These are phyloP conservation scores for Selenicereus undatus DNA, from an alignment of 148 eudicot genomes.

Conservation along the genomic window DNA sequence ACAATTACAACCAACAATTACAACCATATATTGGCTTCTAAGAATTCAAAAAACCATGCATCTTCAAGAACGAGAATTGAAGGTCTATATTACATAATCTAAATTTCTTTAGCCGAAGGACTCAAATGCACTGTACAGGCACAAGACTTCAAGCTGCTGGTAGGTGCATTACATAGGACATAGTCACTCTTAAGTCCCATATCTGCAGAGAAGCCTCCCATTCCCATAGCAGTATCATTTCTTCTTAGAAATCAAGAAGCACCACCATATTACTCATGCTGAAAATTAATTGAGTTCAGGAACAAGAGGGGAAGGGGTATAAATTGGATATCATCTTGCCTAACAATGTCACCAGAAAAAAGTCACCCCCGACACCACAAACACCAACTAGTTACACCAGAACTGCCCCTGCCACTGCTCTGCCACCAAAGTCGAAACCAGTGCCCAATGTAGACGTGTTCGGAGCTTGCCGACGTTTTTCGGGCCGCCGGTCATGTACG, in stretches of 20 bases:
- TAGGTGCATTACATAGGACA: background rate
- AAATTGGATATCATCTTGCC: too few species aligned
- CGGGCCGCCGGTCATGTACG: too few species aligned
- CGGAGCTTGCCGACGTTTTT: too few species aligned
- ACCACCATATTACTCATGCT: background rate
- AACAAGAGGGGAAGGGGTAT: too few species aligned
- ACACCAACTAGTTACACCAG: too few species aligned
- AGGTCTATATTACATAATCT: background rate
- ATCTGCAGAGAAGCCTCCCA: background rate
- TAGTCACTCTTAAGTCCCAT: background rate
- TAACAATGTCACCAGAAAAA: too few species aligned
- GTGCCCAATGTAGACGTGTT: too few species aligned
- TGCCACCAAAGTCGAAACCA: too few species aligned
- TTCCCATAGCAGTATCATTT: background rate
- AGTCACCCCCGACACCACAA: too few species aligned
- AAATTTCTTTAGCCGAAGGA: background rate
- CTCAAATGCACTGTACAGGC: background rate
- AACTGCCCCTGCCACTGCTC: too few species aligned
- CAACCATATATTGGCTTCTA: background rate
- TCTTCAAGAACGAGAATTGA: background rate
- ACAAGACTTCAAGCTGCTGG: too few species aligned
- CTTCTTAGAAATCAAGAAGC: background rate
- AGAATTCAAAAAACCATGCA: background rate
- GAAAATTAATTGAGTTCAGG: too few species aligned
- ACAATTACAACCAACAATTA: background rate